Evolutionary conservation across 345 rosid species (phyloP).

Genomic region (Sisymbrium irio): DNA sequence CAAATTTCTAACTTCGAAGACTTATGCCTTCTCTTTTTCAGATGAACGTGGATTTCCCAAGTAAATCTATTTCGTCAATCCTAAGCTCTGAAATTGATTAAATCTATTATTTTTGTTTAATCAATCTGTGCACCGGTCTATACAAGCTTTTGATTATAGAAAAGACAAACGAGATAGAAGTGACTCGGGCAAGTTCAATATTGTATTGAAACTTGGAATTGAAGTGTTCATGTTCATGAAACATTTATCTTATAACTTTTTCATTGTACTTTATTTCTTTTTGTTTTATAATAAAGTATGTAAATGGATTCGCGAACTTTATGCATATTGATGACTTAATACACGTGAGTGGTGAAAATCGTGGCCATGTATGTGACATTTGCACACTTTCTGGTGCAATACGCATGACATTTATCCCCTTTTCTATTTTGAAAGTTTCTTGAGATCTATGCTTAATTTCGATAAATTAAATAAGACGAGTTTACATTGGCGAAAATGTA

Average conservation of each 20-base stretch:
- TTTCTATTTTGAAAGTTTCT: neutral
- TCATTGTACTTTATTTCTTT: neutral
- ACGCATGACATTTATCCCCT: constrained; percentile 13
- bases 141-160: neutral
- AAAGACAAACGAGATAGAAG: neutral
- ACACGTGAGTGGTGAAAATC: constrained; percentile 26
- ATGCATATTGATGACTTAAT: constrained; percentile 25
- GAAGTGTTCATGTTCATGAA: constrained; percentile 5
- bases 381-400: constrained; percentile 9
- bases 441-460: constrained; percentile 4
- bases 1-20: constrained; percentile 24
- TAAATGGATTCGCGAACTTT: constrained; percentile 15
- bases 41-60: constrained; percentile 9
- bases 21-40: constrained; percentile 14
- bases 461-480: neutral
- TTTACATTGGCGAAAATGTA: neutral
- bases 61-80: neutral
- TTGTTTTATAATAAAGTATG: neutral
- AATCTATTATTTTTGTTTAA: neutral
- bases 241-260: constrained; percentile 6
- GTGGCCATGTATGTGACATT: constrained; percentile 17
- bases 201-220: neutral
- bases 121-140: neutral
- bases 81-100: constrained; percentile 1
- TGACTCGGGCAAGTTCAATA: neutral